Percentiles rank a stretch among this genome's conserved stretches.
Evolutionary conservation across 2,329 filamentous ascomycete species (phyloP).

Genomic region (Neofusicoccum kwambonambiense): DNA sequence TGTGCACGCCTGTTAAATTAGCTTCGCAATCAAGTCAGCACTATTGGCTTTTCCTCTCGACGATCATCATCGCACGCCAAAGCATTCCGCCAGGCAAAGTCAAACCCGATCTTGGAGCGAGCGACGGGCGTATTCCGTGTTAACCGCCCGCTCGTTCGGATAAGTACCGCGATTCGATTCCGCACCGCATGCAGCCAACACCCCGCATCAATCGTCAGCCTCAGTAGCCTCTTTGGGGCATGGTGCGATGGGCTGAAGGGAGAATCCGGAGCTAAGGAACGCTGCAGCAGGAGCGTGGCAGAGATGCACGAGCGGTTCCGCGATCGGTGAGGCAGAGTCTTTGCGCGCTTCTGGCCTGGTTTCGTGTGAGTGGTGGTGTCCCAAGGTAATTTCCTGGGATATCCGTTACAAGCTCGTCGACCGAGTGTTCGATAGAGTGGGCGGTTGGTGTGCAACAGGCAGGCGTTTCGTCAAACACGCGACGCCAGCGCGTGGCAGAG

Average conservation of each 20-base stretch:
- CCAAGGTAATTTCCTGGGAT: neutral
- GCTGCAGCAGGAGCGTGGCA: neutral
- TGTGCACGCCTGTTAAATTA: neutral
- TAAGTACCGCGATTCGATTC: conserved; percentile 9
- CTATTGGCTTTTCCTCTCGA: neutral
- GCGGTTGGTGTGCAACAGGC: neutral
- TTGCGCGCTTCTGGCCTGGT: neutral
- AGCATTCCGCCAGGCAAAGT: neutral
- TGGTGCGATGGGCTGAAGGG: neutral
- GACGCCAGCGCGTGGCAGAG: neutral
- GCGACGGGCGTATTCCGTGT: neutral
- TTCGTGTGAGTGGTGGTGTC: neutral
- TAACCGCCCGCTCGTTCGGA: neutral
- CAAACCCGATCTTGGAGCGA: neutral
- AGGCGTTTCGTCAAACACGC: neutral
- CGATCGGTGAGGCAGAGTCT: neutral
- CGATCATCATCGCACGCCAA: neutral
- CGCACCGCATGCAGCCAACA: neutral
- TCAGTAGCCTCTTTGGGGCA: conserved; percentile 1
- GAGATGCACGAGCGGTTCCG: conserved; percentile 13
- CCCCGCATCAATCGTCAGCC: conserved; percentile 14
- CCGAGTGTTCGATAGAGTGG: neutral
- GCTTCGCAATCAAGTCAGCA: neutral
- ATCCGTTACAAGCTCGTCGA: neutral
- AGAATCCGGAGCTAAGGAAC: conserved; percentile 4